These are phyloP conservation scores for Wickerhamiella qilinensis DNA, from an alignment of 805 yeast species.

Conservation along the genomic window DNA sequence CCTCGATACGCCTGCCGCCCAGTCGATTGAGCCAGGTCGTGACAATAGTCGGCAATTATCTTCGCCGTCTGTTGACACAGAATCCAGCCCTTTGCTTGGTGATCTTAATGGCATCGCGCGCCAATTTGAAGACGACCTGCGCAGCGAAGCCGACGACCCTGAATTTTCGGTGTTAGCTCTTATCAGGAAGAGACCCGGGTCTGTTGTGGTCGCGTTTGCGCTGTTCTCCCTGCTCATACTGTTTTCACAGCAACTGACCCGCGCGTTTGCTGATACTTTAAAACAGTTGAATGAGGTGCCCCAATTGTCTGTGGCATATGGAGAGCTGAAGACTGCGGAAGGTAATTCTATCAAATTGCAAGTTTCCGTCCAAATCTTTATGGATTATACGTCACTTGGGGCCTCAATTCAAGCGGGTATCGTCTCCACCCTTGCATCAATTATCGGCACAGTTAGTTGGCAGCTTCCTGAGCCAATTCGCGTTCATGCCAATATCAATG, in stretches of 20 bases:
- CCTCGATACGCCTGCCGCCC: too few relatives aligned
- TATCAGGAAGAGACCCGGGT: slow-evolving; percentile 8
- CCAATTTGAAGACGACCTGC: slow-evolving; percentile 11
- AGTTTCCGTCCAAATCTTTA: neutral
- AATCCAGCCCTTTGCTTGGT: neutral
- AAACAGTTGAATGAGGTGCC: neutral
- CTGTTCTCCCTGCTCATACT: slow-evolving; percentile 6
- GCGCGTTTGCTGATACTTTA: too few relatives aligned
- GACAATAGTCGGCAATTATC: too few relatives aligned
- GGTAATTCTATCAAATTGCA: neutral
- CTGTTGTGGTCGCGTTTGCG: slow-evolving; percentile 8
- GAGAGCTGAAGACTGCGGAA: neutral
- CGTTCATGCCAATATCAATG: neutral
- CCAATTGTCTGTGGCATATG: neutral
- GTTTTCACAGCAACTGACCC: neutral
- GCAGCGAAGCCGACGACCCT: slow-evolving; percentile 7
- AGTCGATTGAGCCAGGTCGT: too few relatives aligned
- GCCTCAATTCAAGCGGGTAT: neutral
- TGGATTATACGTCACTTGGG: neutral
- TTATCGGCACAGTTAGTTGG: neutral
- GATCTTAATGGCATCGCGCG: slow-evolving; percentile 4
- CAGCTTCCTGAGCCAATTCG: neutral
- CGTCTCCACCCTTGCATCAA: neutral
- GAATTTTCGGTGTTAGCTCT: slow-evolving; percentile 5
- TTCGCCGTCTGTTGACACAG: too few relatives aligned